These are phyloP conservation scores for Lipomyces orientalis DNA, from an alignment of 805 yeast species.

Conservation along the genomic window DNA sequence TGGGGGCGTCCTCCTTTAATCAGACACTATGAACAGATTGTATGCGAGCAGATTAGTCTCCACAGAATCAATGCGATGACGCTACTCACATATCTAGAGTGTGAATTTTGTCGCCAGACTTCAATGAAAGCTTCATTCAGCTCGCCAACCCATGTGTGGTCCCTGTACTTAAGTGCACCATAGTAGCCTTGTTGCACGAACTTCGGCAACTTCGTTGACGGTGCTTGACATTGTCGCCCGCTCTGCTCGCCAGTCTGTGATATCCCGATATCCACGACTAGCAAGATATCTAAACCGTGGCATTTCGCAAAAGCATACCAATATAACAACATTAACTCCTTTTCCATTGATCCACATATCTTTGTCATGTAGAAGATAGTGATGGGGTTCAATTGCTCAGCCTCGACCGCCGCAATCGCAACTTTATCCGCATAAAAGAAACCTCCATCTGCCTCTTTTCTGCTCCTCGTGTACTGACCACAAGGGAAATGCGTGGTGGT, in stretches of 20 bases:
- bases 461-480: background rate
- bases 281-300: background rate
- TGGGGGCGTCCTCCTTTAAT: too few species aligned
- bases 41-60: background rate
- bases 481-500: background rate
- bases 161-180: background rate
- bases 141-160: background rate
- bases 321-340: background rate
- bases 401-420: background rate
- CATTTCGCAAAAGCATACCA: background rate
- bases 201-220: background rate
- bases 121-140: background rate
- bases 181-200: background rate
- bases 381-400: too few species aligned
- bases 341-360: background rate
- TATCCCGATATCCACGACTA: background rate
- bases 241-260: background rate
- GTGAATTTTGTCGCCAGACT: background rate
- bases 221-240: background rate
- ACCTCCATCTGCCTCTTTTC: background rate
- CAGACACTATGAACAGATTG: background rate
- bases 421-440: background rate
- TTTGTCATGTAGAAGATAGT: background rate
- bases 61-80: background rate
- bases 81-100: slow-evolving; percentile 1